Evolutionary conservation across 345 rosid genomes (phyloP), one percentile per base, ranked within the genome.

Genomic region (Brassica cretica): DNA sequence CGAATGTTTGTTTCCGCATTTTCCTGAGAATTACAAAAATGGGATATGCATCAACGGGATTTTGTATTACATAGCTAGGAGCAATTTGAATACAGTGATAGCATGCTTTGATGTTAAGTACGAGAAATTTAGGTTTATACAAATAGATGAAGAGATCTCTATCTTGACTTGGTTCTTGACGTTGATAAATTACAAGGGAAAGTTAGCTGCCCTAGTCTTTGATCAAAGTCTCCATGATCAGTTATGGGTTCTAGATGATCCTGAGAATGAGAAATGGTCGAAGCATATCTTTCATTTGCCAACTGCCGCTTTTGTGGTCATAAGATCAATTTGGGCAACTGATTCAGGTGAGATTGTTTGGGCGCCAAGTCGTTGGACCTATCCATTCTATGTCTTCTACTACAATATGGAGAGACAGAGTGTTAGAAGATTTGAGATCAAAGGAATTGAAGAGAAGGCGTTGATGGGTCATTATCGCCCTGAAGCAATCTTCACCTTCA

Each of bases 161-260:
- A 11, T 1, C 0, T 60, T 5, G 1, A 25, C 2, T 61, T 12
- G 8, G 33, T 25, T 60, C 16, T 11, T 60, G 33, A 11, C 18
- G 63, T 3, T 27, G 8, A 27, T 68, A 27, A 68, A 55, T 66
- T 59, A 71, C 35, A 71, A 71, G 56, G 66, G 75, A 59, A 71
- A 71, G 19, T 25, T 71, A 58, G 65, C 65, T 71, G 19, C 5
- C 9, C 0, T 21, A 21, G 5, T 71, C 55, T 2, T 2, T 35
- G 30, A 2, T 37, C 3, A 8, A 14, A 1, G 0, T 7, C 0
- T 1, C 16, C 1, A 0, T 14, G 6, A 5, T n/a, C 8, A 39
- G 37, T 1, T 71, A 37, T 71, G 75, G 75, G 24, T 58, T 37
- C 55, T 37, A 2, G 56, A 71, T 24, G 66, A 60, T 6, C 5